These are phyloP conservation scores for Aspergillus aculeatus DNA, from an alignment of 2,329 filamentous ascomycete genomes.

Conservation along the genomic window DNA sequence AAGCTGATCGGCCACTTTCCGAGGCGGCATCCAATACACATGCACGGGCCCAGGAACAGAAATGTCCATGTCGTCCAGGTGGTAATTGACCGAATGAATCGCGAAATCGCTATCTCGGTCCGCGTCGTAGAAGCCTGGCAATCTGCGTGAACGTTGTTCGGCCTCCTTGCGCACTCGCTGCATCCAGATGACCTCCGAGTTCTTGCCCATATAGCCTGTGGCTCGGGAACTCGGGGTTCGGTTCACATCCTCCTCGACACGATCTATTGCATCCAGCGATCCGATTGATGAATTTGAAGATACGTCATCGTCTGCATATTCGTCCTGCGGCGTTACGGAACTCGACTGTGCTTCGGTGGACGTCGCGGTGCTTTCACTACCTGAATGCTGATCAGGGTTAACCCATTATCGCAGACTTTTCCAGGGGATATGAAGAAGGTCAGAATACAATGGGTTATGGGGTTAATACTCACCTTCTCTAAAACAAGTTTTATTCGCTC, in stretches of 20 bases:
- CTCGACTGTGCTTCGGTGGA: constrained; percentile 28
- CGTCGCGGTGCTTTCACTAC: constrained; percentile 14
- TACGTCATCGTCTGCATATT: constrained; percentile 27
- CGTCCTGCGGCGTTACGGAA: constrained; percentile 32
- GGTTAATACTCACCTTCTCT: constrained; percentile 33
- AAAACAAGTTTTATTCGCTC: constrained; percentile 37
- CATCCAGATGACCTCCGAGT: constrained; percentile 48
- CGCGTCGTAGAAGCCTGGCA: constrained; percentile 29
- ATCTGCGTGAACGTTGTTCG: constrained; percentile 31
- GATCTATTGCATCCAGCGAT: constrained; percentile 46
- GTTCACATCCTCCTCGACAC: constrained; percentile 47
- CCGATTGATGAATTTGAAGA: constrained; percentile 39
- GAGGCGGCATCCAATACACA: constrained; percentile 42
- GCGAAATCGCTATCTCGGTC: constrained; percentile 34
- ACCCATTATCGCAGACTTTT: background rate
- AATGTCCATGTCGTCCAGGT: constrained; percentile 47
- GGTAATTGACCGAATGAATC: constrained; percentile 39
- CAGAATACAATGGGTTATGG: background rate
- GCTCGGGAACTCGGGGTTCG: constrained; percentile 36
- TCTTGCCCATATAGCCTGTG: constrained; percentile 48
- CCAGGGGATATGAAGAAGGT: background rate
- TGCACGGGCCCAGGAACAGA: constrained; percentile 42
- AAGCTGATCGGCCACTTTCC: constrained; percentile 41
- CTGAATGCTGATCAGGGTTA: constrained; percentile 22
- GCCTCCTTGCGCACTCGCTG: constrained; percentile 42